A percentile compares a stretch with the other conserved stretches of the same genome.
Conservation (phyloP, 768 basidiomycete genomes). For the Psilocybe sp. region DNA sequence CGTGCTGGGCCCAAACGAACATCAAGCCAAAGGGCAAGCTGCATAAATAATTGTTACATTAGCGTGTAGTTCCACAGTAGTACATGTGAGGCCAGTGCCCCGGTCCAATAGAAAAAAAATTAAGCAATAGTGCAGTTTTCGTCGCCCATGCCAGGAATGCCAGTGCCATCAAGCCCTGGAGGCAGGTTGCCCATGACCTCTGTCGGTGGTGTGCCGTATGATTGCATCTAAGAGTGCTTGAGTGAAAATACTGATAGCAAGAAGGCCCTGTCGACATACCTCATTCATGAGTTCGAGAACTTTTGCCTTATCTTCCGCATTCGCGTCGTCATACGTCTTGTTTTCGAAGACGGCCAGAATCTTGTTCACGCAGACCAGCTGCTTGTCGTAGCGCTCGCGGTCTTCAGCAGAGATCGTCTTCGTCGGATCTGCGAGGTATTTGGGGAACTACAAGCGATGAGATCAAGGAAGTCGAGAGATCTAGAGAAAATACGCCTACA, state of each 20-base stretch:
- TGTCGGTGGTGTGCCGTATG: constrained; percentile 70
- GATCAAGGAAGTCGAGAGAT: neutral
- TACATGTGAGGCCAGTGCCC: neutral
- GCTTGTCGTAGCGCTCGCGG: constrained; percentile 59
- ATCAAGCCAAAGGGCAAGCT: too few relatives aligned
- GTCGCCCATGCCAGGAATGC: constrained; percentile 15
- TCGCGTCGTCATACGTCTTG: constrained; percentile 53
- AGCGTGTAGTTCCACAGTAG: too few relatives aligned
- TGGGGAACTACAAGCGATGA: constrained; percentile 58
- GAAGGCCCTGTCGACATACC: constrained; percentile 36
- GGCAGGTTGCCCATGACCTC: constrained; percentile 86
- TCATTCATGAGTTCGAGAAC: constrained; percentile 75
- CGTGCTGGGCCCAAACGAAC: too few relatives aligned
- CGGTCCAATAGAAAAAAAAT: neutral
- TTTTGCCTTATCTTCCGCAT: constrained; percentile 39
- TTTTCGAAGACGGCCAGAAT: constrained; percentile 69
- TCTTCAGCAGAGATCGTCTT: constrained; percentile 55
- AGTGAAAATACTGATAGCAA: neutral
- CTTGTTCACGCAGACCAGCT: constrained; percentile 51
- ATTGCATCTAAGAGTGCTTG: constrained; percentile 59
- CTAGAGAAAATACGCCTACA: constrained; percentile 32
- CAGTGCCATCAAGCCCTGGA: constrained; percentile 40
- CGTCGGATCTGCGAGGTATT: constrained; percentile 61
- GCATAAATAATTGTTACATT: too few relatives aligned
- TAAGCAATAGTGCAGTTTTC: constrained; percentile 28